Conservation (phyloP, 495 filamentous ascomycete genomes). For the Aspergillus homomorphus region DNA sequence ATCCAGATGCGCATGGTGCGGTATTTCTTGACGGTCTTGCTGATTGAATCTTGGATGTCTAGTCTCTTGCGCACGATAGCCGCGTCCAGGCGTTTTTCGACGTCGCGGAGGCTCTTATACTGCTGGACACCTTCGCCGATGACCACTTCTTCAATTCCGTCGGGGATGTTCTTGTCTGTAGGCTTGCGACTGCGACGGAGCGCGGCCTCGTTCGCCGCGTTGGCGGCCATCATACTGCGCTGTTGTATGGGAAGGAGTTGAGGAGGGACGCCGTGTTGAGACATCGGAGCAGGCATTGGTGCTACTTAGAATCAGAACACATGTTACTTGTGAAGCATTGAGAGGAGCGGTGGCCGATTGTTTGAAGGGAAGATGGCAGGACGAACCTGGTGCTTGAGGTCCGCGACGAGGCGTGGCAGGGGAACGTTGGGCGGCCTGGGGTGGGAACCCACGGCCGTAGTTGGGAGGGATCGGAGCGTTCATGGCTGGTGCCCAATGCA, state of each 20-base stretch:
- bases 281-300: constrained; percentile 38
- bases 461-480: constrained; percentile 45
- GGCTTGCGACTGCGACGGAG: constrained; percentile 81
- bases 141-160: constrained; percentile 75
- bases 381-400: constrained; percentile 38
- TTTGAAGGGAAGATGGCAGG: constrained; percentile 14
- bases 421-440: constrained; percentile 41
- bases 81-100: constrained; percentile 87
- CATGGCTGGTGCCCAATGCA: constrained; percentile 28
- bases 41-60: constrained; percentile 82
- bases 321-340: constrained; percentile 15
- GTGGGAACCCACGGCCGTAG: constrained; percentile 44
- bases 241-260: constrained; percentile 40
- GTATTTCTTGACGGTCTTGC: constrained; percentile 74
- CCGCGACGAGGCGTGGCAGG: constrained; percentile 48
- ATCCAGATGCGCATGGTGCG: constrained; percentile 92
- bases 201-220: constrained; percentile 46
- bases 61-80: constrained; percentile 92
- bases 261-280: constrained; percentile 39
- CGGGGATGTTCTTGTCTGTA: constrained; percentile 90
- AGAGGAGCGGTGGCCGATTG: constrained; percentile 6
- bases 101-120: constrained; percentile 77
- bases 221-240: constrained; percentile 30
- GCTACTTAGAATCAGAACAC: constrained; percentile 19
- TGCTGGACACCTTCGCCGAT: constrained; percentile 78